Evolutionary conservation across 352 stramenopile genomes (phyloP).

Genomic region (Peronosclerospora sorghi): DNA sequence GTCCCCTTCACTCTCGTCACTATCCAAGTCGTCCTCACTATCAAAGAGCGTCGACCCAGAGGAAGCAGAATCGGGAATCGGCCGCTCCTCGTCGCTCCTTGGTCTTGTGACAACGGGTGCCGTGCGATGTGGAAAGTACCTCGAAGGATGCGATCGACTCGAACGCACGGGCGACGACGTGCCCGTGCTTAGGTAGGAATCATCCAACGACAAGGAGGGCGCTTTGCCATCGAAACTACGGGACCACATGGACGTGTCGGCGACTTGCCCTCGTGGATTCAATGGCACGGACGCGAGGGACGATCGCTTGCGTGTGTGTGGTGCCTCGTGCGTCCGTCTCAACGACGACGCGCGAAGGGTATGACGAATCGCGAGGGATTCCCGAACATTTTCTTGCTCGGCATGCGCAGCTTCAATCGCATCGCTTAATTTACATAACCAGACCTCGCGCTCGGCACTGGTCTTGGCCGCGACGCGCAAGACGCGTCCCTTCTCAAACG

Average conservation of each 20-base stretch:
- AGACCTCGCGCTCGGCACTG: slow-evolving; percentile 55
- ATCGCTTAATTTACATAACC: slow-evolving; percentile 62
- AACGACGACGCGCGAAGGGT: slow-evolving; percentile 35
- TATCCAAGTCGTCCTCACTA: slow-evolving; percentile 44
- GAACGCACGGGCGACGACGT: slow-evolving; percentile 19
- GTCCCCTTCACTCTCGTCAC: slow-evolving; percentile 64
- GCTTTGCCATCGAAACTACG: slow-evolving; percentile 24
- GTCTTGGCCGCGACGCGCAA: slow-evolving; percentile 58
- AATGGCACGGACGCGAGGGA: slow-evolving; percentile 31
- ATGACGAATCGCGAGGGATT: slow-evolving; percentile 30
- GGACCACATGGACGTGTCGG: slow-evolving; percentile 8
- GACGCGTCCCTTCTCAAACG: slow-evolving; percentile 64
- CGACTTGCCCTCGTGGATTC: slow-evolving; percentile 19
- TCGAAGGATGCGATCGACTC: slow-evolving; percentile 16
- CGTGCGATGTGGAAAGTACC: slow-evolving; percentile 22
- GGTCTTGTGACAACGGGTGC: slow-evolving; percentile 11
- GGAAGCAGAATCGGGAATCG: no score
- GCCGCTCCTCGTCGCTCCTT: no score
- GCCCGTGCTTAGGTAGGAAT: slow-evolving; percentile 23
- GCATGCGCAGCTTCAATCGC: slow-evolving; percentile 47
- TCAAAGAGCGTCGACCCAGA: slow-evolving; percentile 32
- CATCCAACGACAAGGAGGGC: slow-evolving; percentile 17
- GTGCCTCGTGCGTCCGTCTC: slow-evolving; percentile 23
- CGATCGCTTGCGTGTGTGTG: slow-evolving; percentile 23
- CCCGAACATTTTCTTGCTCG: slow-evolving; percentile 48